Percentiles rank a stretch among this genome's conserved stretches.
These are phyloP conservation scores for Dillenia suffruticosa DNA, from an alignment of 164 flowering plant species.

Conservation along the genomic window DNA sequence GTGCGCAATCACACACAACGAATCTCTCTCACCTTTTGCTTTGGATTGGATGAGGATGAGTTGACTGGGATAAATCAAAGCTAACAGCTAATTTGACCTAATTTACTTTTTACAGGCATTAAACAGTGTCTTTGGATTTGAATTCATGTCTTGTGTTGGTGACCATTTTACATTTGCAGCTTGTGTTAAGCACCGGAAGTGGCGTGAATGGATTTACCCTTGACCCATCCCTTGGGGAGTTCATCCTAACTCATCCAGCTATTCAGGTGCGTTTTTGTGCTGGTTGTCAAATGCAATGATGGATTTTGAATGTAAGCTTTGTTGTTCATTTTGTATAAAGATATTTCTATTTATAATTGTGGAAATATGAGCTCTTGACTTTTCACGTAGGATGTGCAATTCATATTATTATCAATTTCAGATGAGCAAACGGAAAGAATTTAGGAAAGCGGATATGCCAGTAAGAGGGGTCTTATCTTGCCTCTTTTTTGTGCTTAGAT, in stretches of 20 bases:
- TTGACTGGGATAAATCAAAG: neutral
- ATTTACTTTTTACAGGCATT: no score
- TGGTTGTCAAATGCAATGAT: neutral
- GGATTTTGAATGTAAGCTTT: no score
- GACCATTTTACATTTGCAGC: slow-evolving; percentile 32
- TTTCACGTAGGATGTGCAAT: no score
- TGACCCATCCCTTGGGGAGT: slow-evolving; percentile 98
- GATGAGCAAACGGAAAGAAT: no score
- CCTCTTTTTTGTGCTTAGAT: slow-evolving; percentile 35
- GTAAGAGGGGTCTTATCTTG: no score
- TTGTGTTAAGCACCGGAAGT: slow-evolving; percentile 86
- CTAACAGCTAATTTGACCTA: neutral
- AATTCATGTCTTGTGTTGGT: neutral
- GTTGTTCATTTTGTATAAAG: no score
- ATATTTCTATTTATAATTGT: no score
- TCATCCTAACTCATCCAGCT: slow-evolving; percentile 94
- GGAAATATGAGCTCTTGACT: no score
- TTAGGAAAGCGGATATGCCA: no score
- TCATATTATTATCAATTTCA: no score
- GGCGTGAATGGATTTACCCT: slow-evolving; percentile 98
- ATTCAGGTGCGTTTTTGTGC: slow-evolving; percentile 53
- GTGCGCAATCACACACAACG: slow-evolving; percentile 1
- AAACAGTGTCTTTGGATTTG: neutral
- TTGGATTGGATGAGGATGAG: neutral
- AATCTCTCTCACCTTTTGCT: neutral